Base-by-base conservation (phyloP, 148 eudicot species). In the Vaccinium vitisidaea region DNA sequence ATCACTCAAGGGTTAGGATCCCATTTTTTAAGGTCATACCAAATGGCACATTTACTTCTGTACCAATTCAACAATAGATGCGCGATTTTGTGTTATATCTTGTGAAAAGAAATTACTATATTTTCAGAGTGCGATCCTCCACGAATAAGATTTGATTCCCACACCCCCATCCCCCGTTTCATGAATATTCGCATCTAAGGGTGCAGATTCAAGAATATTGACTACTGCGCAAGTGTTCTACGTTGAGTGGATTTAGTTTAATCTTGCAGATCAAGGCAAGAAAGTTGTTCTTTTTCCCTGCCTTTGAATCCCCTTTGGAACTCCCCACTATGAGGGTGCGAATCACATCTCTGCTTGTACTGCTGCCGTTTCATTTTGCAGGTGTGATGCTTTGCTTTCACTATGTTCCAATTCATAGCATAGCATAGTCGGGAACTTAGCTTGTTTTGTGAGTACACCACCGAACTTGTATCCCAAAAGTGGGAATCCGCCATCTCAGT, bases 321-420 rank as follows among this genome's bases (percentile, higher is more conserved):
- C 46, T 67, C 15, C 49, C 49, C 76, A 36, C 52, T 39, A 14
- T 21, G 48, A 2, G 30, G 8, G n/a, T 27, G 84, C 36, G 53
- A 74, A 74, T 74, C 27, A 83, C 55, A 8, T 70, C n/a, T 73
- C 53, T 32, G 69, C 80, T 21, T 83, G 53, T 16, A 36, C 54
- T 83, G 79, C 52, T 54, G 39, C 84, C 23, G 39, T 82, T 82
- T 53, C 14, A 19, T 55, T 83, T 55, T 74, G 70, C 79, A 73
- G 84, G 78, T 27, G 18, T 73, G 36, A 53, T 5, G 9, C 52
- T 1, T 82, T 27, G 79, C 78, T 83, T n/a, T 83, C 67, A 6
- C 6, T 54, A 32, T 71, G n/a, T 82, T 63, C 55, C 77, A 12
- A 48, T 49, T 16, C 76, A 12, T 32, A 82, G 84, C 76, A 12